These are phyloP conservation scores for Amylostereum chailletii DNA, from an alignment of 1,284 basidiomycete species.

Conservation along the genomic window DNA sequence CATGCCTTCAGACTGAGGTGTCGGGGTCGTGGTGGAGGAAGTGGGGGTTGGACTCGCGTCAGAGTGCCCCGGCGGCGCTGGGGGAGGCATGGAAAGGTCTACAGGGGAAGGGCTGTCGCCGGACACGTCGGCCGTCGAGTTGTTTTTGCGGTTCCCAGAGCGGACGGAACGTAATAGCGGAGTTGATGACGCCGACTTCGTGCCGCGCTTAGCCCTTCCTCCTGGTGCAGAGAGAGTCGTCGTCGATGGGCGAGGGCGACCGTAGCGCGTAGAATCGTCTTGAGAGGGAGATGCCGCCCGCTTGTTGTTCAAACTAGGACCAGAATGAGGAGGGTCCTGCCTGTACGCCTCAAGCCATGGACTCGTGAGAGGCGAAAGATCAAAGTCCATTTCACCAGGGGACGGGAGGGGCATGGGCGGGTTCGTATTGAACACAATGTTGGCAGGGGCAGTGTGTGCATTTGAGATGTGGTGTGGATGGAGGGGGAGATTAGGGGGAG, in stretches of 20 bases:
- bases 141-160: conserved; percentile 26
- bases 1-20: conserved; percentile 12
- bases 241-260: conserved; percentile 38
- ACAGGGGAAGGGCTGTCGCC: conserved; percentile 74
- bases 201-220: conserved; percentile 26
- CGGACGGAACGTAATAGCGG: conserved; percentile 44
- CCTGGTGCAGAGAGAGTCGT: conserved; percentile 10
- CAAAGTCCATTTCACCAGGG: conserved; percentile 51
- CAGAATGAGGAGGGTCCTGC: conserved; percentile 9
- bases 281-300: conserved; percentile 24
- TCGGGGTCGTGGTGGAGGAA: conserved; percentile 10
- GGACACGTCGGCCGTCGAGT: conserved; percentile 24
- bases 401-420: conserved; percentile 27
- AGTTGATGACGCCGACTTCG: conserved; percentile 54
- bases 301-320: conserved; percentile 16
- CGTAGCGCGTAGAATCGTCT: conserved; percentile 27
- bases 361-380: conserved; percentile 68
- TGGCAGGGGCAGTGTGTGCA: conserved; percentile 50
- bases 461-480: conserved; percentile 12
- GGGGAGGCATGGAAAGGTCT: conserved; percentile 78
- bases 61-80: conserved; percentile 34
- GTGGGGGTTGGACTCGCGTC: conserved; percentile 21
- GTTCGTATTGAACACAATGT: conserved; percentile 46
- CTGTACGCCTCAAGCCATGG: conserved; percentile 59
- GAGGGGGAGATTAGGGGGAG: conserved; percentile 22